Conservation (phyloP, 2,329 filamentous ascomycete species). For the Penicillium sp. region DNA sequence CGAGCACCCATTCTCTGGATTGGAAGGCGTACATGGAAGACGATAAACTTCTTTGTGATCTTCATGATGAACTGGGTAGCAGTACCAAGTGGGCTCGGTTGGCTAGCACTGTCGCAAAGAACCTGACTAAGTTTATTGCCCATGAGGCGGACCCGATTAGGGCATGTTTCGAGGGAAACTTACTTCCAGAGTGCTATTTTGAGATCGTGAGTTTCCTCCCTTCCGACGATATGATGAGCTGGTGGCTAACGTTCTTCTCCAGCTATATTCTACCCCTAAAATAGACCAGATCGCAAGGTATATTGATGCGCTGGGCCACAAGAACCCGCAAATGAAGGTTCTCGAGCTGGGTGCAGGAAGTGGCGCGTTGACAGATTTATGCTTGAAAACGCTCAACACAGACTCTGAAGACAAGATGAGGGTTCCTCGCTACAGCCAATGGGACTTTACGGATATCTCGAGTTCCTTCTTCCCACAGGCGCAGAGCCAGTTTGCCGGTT, state of each 20-base stretch:
- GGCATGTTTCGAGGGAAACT: slow-evolving; percentile 2
- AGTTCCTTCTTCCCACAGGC: slow-evolving; percentile 20
- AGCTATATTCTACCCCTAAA: not conserved
- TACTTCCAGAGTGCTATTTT: slow-evolving; percentile 9
- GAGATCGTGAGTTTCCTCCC: slow-evolving; percentile 1
- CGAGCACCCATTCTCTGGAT: not conserved
- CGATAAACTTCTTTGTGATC: not conserved
- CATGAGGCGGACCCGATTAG: slow-evolving; percentile 9
- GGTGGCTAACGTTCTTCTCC: not conserved
- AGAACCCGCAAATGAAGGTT: slow-evolving; percentile 20
- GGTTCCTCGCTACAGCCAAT: slow-evolving; percentile 10
- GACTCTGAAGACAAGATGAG: not conserved
- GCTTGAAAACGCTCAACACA: not conserved
- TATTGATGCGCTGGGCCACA: slow-evolving; percentile 18
- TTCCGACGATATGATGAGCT: not conserved
- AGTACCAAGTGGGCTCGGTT: not conserved
- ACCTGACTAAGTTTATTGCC: slow-evolving; percentile 8
- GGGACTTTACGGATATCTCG: slow-evolving; percentile 26
- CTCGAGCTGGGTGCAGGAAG: slow-evolving; percentile 23
- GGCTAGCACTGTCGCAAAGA: not conserved
- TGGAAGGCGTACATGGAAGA: slow-evolving; percentile 12
- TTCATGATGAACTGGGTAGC: not conserved
- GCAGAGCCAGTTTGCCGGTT: slow-evolving; percentile 12
- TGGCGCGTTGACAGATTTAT: slow-evolving; percentile 6
- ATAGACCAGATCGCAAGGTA: not conserved